Percentiles rank a stretch among this genome's conserved stretches.
These are phyloP conservation scores for Globisporangium cystogenes DNA, from an alignment of 352 stramenopile species.

Conservation along the genomic window DNA sequence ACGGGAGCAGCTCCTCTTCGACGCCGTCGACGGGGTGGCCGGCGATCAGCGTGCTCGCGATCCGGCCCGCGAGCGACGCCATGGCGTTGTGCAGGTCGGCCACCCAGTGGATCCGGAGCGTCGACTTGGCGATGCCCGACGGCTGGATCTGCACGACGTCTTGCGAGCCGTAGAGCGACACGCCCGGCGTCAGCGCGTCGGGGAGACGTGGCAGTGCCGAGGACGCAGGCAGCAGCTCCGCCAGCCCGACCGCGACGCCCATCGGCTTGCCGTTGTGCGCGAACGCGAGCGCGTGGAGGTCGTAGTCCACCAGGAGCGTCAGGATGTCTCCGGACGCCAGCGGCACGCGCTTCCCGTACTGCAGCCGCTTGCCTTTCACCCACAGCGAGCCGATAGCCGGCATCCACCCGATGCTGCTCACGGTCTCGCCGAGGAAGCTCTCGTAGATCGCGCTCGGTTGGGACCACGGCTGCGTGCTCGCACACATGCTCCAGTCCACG, in stretches of 20 bases:
- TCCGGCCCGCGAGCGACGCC: slow-evolving; percentile 58
- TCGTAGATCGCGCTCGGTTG: slow-evolving; percentile 10
- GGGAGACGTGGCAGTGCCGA: slow-evolving; percentile 25
- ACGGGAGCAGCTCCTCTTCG: slow-evolving; percentile 80
- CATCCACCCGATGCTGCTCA: slow-evolving; percentile 78
- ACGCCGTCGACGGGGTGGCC: slow-evolving; percentile 66
- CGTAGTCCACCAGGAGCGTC: slow-evolving; percentile 67
- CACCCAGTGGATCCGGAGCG: slow-evolving; percentile 74
- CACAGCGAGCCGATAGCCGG: slow-evolving; percentile 72
- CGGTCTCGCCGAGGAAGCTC: slow-evolving; percentile 42
- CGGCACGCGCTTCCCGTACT: slow-evolving; percentile 40
- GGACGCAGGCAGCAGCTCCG: slow-evolving; percentile 31
- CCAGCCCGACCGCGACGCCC: slow-evolving; percentile 45
- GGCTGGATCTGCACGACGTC: slow-evolving; percentile 72
- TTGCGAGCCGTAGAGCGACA: slow-evolving; percentile 65
- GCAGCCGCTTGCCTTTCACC: slow-evolving; percentile 48
- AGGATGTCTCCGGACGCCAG: slow-evolving; percentile 65
- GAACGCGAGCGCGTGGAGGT: slow-evolving; percentile 69
- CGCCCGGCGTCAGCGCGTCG: slow-evolving; percentile 35
- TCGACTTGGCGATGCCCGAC: slow-evolving; percentile 72
- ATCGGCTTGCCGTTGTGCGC: slow-evolving; percentile 58
- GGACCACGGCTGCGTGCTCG: slow-evolving; percentile 1
- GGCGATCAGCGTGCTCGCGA: slow-evolving; percentile 70
- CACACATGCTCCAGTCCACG: slow-evolving; percentile 43
- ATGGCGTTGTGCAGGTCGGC: slow-evolving; percentile 77